Base-by-base conservation (phyloP, 352 stramenopile genomes). In the Globisporangium perplexum region DNA sequence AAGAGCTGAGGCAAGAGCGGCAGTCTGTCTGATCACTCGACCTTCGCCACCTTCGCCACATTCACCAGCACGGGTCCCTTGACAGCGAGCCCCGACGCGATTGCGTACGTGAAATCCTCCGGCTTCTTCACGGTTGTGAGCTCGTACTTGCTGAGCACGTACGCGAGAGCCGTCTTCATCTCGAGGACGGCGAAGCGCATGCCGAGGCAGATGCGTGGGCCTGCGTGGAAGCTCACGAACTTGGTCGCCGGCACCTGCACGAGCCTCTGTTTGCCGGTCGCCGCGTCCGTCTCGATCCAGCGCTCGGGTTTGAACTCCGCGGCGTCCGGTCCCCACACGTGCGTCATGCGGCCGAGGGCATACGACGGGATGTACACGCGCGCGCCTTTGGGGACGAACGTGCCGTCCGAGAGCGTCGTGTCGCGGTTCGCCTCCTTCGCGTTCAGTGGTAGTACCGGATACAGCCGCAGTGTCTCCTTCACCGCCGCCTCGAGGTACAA, bases 401-500 rank as follows among this genome's bases (percentile, higher is more conserved):
- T 86, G 45, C 74, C 74, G 51, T 89, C 77, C 8, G 70, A 66
- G 14, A 87, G 58, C 22, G 68, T 65, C 18, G 75, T 85, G 53
- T 90, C 83, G 7, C 61, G 49, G 17, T 72, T 73, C 20, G 62
- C 69, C 53, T 79, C 57, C 53, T 86, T 86, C 17, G 63, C 63
- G 20, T 84, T 83, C 17, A 74, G 64, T 2, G 83, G 81, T 11
- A 86, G 63, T 12, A 77, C 43, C n/a, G 82, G 83, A 53, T 83
- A 81, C 36, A 94, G 51, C 0, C 83, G 69, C 49, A 92, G 49
- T 20, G 71, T 83, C 56, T 93, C 83, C 4, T 59, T 61, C 24
- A 90, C 41, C 7, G 77, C 69, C 2, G 76, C 83, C 35, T 83
- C 67, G 17, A 89, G 49, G 50, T 86, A 94, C 18, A 72, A 45